Base-by-base conservation (phyloP, 768 basidiomycete genomes). In the Galerina sulciceps region DNA sequence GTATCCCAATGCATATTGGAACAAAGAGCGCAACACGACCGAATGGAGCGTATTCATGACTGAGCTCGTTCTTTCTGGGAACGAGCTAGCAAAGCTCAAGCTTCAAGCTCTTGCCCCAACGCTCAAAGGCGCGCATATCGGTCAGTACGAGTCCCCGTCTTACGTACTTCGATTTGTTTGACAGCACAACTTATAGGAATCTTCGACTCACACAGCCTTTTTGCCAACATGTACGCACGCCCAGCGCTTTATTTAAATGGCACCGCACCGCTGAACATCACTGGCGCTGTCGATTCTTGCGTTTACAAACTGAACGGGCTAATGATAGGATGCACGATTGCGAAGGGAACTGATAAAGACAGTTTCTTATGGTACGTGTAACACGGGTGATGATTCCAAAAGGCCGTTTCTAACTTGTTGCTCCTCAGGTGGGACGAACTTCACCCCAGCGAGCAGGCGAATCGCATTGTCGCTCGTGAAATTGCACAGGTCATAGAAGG, bases 141-240 rank as follows among this genome's bases (percentile, higher is more conserved):
- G 87, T 88, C 52, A 58, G 78, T 59, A n/a, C n/a, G n/a, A 31
- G 20, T 13, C 4, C 4, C 18, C 35, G 22, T 11, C 15, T 20
- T n/a, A n/a, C n/a, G 13, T 43, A n/a, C 41, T 34, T n/a, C 23
- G 18, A 41, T 20, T 35, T 38, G 13, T 23, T 13, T 20, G 3
- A 42, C 26, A 26, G 26, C 44, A 48, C 38, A 41, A 17, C 40
- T 14, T 53, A 23, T 46, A 87, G 87, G 81, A 0, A 67, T 85
- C 0, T 89, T 88, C 62, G 85, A 88, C 67, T 85, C 87, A 3
- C 78, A 87, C 66, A 75, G 75, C 1, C 75, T 89, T 26, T 87
- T 89, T 67, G 69, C 78, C 15, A 85, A 89, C 64, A 87, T 89
- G 72, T 77, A 78, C 62, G 69, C 73, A 20, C 68, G 79, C 54